A percentile compares a stretch with the other conserved stretches of the same genome.
Conservation (phyloP, 768 basidiomycete species). For the Tylopilus sp. region DNA sequence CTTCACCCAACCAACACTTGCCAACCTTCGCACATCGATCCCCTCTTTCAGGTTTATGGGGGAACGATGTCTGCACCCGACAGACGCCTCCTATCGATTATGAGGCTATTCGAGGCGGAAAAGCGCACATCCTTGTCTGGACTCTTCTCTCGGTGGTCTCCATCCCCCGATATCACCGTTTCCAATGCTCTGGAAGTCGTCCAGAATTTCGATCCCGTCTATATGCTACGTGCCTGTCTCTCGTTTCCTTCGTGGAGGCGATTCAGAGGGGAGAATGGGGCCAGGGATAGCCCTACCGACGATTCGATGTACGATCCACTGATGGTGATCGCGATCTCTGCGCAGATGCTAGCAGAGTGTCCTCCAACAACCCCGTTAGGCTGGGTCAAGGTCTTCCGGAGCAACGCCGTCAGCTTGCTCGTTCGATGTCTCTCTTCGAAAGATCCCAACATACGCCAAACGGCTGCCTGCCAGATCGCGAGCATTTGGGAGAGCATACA, state of each 20-base stretch:
- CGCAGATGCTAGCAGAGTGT: constrained; percentile 58
- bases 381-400: constrained; percentile 85
- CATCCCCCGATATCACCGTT: constrained; percentile 40
- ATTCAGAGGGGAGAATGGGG: constrained; percentile 37
- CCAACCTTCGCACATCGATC: constrained; percentile 79
- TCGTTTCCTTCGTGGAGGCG: constrained; percentile 66
- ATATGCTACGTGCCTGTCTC: constrained; percentile 68
- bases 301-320: constrained; percentile 72
- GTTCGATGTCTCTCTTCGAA: constrained; percentile 71
- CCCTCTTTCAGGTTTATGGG: constrained; percentile 68
- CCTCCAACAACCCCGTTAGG: constrained; percentile 53
- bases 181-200: constrained; percentile 60
- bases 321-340: constrained; percentile 67
- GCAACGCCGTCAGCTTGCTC: constrained; percentile 71
- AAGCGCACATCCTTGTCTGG: constrained; percentile 61
- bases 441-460: constrained; percentile 53
- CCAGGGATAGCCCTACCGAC: constrained; percentile 29
- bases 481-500: constrained; percentile 58
- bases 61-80: constrained; percentile 71
- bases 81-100: constrained; percentile 63
- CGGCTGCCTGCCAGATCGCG: constrained; percentile 60
- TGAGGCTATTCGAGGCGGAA: constrained; percentile 74
- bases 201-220: constrained; percentile 62
- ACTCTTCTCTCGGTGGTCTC: constrained; percentile 66
- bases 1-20: constrained; percentile 81